Evolutionary conservation across 352 stramenopile genomes (phyloP).

Genomic region (Globisporangium megalacanthum): DNA sequence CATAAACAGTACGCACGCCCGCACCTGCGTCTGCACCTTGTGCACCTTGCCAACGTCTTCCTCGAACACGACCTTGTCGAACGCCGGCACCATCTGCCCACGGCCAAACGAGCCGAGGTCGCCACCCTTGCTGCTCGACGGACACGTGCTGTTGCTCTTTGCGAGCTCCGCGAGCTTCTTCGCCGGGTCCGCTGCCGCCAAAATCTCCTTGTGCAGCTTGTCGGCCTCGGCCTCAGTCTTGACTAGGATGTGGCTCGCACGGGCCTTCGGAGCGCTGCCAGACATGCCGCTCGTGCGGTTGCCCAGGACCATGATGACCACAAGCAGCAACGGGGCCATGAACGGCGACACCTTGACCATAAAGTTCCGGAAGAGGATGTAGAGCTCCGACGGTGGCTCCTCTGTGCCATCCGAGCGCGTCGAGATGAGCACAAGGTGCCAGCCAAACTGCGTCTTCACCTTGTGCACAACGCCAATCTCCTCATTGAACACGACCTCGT

Average conservation of each 20-base stretch:
- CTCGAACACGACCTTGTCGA: slow-evolving; percentile 71
- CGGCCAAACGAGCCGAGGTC: slow-evolving; percentile 66
- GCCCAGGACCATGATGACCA: slow-evolving; percentile 42
- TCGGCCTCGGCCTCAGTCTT: slow-evolving; percentile 59
- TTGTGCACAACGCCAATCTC: slow-evolving; percentile 63
- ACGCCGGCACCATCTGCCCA: slow-evolving; percentile 73
- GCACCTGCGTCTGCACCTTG: slow-evolving; percentile 74
- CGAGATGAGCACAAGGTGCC: slow-evolving; percentile 73
- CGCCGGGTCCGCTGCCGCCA: slow-evolving; percentile 40
- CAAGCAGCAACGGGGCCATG: slow-evolving; percentile 42
- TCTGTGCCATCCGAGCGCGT: slow-evolving; percentile 31
- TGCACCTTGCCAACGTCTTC: slow-evolving; percentile 61
- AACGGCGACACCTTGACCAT: slow-evolving; percentile 46
- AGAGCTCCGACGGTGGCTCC: slow-evolving; percentile 21
- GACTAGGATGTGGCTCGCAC: slow-evolving; percentile 73
- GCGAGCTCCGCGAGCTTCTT: slow-evolving; percentile 62
- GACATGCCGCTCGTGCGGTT: slow-evolving; percentile 18
- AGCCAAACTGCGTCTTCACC: slow-evolving; percentile 78
- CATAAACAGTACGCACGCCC: neutral
- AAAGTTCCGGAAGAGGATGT: slow-evolving; percentile 21
- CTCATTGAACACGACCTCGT: slow-evolving; percentile 74
- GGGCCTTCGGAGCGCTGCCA: slow-evolving; percentile 31
- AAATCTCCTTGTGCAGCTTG: slow-evolving; percentile 45
- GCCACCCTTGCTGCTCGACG: slow-evolving; percentile 54
- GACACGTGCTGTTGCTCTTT: slow-evolving; percentile 68